These are phyloP conservation scores for Solanum commersonii DNA, from an alignment of 257 asterid genomes.

Conservation along the genomic window DNA sequence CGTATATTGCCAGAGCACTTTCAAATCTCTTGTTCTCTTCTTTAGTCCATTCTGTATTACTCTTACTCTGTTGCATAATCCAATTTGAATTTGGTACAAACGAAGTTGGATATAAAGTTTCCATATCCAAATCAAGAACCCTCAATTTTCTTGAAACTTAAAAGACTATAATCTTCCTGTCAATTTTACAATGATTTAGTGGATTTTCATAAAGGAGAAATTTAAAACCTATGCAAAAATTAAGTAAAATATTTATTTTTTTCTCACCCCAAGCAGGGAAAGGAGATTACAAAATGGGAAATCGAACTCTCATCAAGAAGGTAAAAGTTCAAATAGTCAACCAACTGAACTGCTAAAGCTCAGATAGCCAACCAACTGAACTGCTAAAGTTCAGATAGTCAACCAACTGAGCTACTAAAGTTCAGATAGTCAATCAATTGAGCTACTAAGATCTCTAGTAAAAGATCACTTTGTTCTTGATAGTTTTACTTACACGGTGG, in stretches of 20 bases:
- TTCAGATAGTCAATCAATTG: no score
- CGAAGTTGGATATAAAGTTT: slow-evolving; percentile 31
- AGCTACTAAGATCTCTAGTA: no score
- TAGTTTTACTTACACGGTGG: neutral
- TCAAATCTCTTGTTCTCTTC: slow-evolving; percentile 81
- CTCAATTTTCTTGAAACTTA: neutral
- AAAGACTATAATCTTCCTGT: neutral
- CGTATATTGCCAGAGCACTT: slow-evolving; percentile 57
- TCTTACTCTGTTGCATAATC: slow-evolving; percentile 21
- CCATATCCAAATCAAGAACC: slow-evolving; percentile 27
- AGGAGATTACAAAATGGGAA: neutral
- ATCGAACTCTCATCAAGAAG: neutral
- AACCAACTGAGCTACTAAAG: neutral
- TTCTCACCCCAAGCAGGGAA: neutral
- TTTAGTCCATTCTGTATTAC: slow-evolving; percentile 44
- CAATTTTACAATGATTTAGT: neutral
- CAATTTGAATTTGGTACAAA: slow-evolving; percentile 18
- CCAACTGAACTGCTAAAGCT: neutral
- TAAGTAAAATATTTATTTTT: neutral
- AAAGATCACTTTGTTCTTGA: no score
- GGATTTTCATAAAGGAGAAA: neutral
- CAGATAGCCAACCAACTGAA: neutral
- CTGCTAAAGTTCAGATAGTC: neutral
- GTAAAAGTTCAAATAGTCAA: neutral
- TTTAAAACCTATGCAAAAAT: neutral